These are phyloP conservation scores for Microcos paniculata DNA, from an alignment of 345 rosid genomes.

Conservation along the genomic window DNA sequence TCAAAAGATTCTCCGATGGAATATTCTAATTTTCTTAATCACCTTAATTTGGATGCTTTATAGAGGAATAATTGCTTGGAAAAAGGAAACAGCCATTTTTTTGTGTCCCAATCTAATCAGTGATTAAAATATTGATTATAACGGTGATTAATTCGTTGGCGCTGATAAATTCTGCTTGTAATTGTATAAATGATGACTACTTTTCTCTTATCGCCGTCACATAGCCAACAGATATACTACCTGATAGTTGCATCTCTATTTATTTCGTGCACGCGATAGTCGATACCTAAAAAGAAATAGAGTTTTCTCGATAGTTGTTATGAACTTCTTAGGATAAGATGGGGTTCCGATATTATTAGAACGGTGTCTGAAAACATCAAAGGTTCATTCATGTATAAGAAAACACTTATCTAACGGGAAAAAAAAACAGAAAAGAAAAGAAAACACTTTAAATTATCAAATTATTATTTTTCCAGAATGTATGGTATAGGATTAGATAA, in stretches of 20 bases:
- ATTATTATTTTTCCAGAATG: neutral
- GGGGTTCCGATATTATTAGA: no score
- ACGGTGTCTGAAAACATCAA: neutral
- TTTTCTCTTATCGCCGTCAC: neutral
- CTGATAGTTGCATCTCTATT: neutral
- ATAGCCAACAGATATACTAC: neutral
- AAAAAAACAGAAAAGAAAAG: neutral
- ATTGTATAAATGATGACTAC: neutral
- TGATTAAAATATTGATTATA: neutral
- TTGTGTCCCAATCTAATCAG: neutral
- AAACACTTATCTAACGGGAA: no score
- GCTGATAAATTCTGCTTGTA: neutral
- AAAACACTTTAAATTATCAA: neutral
- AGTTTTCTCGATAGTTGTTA: no score
- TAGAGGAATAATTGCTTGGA: no score
- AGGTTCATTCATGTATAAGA: no score
- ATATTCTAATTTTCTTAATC: neutral
- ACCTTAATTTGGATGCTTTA: no score
- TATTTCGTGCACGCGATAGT: no score
- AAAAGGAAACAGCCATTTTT: no score
- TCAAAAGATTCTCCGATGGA: neutral
- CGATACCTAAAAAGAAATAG: no score
- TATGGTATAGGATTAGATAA: slow-evolving; percentile 4
- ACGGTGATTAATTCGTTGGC: neutral
- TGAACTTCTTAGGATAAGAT: no score